Evolutionary conservation across 2,329 filamentous ascomycete species (phyloP).

Genomic region (Paraphoma sp.): DNA sequence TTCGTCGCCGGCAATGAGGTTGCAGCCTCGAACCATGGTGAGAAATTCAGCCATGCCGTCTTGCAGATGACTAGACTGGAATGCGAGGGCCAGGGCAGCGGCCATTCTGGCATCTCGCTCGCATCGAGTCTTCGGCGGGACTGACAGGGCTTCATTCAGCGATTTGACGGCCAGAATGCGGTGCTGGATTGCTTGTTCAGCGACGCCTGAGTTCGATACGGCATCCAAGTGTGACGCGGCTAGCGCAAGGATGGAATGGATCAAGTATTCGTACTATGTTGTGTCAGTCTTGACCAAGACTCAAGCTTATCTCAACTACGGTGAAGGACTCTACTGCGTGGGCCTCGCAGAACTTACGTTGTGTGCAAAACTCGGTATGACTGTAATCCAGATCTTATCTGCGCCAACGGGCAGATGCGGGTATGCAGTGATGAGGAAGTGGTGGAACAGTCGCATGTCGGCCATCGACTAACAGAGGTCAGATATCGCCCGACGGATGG

Average conservation of each 20-base stretch:
- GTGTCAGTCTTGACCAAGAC: slow-evolving; percentile 8
- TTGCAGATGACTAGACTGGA: slow-evolving; percentile 47
- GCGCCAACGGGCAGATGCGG: slow-evolving; percentile 71
- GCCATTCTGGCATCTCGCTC: slow-evolving; percentile 49
- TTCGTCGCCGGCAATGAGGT: slow-evolving; percentile 41
- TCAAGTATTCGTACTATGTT: slow-evolving; percentile 67
- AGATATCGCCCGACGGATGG: slow-evolving; percentile 11
- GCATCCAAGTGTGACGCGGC: slow-evolving; percentile 69
- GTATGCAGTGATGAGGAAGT: slow-evolving; percentile 67
- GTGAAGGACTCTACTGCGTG: neutral
- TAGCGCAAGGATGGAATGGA: slow-evolving; percentile 74
- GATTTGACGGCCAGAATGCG: slow-evolving; percentile 68
- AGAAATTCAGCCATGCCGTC: slow-evolving; percentile 47
- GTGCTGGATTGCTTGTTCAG: slow-evolving; percentile 67
- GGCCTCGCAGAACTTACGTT: slow-evolving; percentile 55
- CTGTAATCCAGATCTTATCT: slow-evolving; percentile 70
- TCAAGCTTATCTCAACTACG: neutral
- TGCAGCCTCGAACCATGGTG: slow-evolving; percentile 48
- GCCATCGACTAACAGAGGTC: slow-evolving; percentile 47
- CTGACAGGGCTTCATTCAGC: slow-evolving; percentile 47
- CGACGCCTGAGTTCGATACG: slow-evolving; percentile 57
- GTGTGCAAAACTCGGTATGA: slow-evolving; percentile 71
- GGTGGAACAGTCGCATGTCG: slow-evolving; percentile 74
- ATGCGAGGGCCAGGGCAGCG: slow-evolving; percentile 44
- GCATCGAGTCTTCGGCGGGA: slow-evolving; percentile 36